Percentiles rank a stretch among this genome's conserved stretches.
These are phyloP conservation scores for Populus hybrid DNA, from an alignment of 441 rosid genomes.

Conservation along the genomic window DNA sequence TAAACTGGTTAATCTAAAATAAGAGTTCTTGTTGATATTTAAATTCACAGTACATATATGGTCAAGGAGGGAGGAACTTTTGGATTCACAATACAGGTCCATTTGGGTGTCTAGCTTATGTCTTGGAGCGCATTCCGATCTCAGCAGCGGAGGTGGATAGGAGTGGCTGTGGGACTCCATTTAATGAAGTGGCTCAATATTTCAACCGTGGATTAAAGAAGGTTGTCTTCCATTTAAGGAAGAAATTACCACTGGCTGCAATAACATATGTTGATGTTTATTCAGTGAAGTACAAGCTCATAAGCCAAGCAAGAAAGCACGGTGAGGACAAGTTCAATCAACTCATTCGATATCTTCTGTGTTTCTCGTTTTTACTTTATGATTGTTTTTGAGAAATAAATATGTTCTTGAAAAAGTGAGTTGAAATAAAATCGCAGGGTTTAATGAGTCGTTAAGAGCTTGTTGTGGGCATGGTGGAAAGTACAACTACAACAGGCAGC, in stretches of 20 bases:
- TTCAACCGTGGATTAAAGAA: slow-evolving; percentile 48
- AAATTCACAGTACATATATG: slow-evolving; percentile 38
- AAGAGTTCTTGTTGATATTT: background rate
- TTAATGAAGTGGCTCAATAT: slow-evolving; percentile 51
- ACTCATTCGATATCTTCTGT: too few relatives aligned
- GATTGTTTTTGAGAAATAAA: background rate
- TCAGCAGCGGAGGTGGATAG: slow-evolving; percentile 42
- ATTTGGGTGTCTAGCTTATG: slow-evolving; percentile 65
- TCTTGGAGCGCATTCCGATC: slow-evolving; percentile 41
- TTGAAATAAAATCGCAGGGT: slow-evolving; percentile 33
- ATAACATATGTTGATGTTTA: slow-evolving; percentile 66
- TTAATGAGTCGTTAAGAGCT: slow-evolving; percentile 47
- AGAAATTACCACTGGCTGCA: slow-evolving; percentile 38
- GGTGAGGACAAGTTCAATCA: slow-evolving; percentile 26
- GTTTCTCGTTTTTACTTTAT: background rate
- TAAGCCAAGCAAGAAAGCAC: slow-evolving; percentile 32
- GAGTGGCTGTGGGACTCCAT: slow-evolving; percentile 50
- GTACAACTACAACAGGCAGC: slow-evolving; percentile 52
- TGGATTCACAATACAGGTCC: slow-evolving; percentile 96
- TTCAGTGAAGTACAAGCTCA: slow-evolving; percentile 44
- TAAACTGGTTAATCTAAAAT: too few relatives aligned
- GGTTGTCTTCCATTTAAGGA: slow-evolving; percentile 36
- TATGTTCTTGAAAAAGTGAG: background rate
- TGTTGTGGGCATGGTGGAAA: slow-evolving; percentile 95
- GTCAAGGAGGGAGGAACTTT: slow-evolving; percentile 60